Evolutionary conservation across 768 basidiomycete genomes (phyloP).

Genomic region (Auricularia sp.): DNA sequence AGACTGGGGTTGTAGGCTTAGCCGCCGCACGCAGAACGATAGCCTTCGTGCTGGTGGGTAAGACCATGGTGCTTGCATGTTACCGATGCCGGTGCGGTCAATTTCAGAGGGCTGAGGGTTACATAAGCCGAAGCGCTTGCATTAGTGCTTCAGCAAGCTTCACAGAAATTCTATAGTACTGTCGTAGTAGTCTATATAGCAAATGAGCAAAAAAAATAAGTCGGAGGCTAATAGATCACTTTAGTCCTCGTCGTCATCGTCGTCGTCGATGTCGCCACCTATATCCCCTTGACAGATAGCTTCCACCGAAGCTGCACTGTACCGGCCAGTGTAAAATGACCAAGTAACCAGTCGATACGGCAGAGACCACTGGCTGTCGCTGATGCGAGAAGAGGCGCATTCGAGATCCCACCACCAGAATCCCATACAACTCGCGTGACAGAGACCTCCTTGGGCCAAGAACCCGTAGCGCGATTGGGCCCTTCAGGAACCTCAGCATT

Average conservation of each 20-base stretch:
- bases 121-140: too few species aligned
- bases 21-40: constrained; percentile 39
- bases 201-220: too few species aligned
- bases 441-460: constrained; percentile 72
- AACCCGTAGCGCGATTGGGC: constrained; percentile 38
- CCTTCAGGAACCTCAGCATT: constrained; percentile 5
- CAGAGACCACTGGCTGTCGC: constrained; percentile 80
- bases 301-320: background rate
- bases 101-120: too few species aligned
- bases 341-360: constrained; percentile 69
- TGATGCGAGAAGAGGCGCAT: constrained; percentile 55
- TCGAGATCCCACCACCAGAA: constrained; percentile 52
- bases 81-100: too few species aligned
- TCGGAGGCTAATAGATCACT: too few species aligned
- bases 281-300: too few species aligned
- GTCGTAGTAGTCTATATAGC: too few species aligned
- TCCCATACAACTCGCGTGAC: constrained; percentile 81
- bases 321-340: constrained; percentile 57
- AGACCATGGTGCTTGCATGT: background rate
- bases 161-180: too few species aligned
- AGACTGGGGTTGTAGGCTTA: constrained; percentile 29
- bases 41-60: constrained; percentile 37
- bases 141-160: too few species aligned
- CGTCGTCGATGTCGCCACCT: too few species aligned
- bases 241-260: too few species aligned